Evolutionary conservation across 2,329 filamentous ascomycete genomes (phyloP).

Genomic region (Drechmeria coniospora): DNA sequence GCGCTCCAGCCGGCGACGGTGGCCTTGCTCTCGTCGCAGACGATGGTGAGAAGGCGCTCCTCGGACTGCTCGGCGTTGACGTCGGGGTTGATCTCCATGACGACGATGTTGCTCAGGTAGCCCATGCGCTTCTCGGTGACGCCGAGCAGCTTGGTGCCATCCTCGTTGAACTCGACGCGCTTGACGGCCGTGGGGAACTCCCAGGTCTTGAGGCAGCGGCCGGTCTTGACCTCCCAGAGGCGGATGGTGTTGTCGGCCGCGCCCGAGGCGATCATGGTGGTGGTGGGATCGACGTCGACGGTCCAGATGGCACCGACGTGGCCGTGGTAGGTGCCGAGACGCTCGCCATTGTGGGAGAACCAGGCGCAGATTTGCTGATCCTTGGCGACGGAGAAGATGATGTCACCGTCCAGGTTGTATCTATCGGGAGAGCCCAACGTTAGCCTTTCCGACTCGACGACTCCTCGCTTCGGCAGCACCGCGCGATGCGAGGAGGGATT

Average conservation of each 20-base stretch:
- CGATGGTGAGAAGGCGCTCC: slow-evolving; percentile 73
- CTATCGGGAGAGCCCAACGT: slow-evolving; percentile 22
- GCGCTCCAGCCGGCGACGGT: slow-evolving; percentile 97
- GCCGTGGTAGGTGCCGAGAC: slow-evolving; percentile 88
- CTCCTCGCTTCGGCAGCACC: slow-evolving; percentile 5
- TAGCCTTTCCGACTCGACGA: slow-evolving; percentile 5
- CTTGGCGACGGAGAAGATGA: slow-evolving; percentile 91
- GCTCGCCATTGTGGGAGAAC: slow-evolving; percentile 96
- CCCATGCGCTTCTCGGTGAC: slow-evolving; percentile 99
- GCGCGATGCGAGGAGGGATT: slow-evolving; percentile 1
- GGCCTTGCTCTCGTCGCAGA: slow-evolving; percentile 90
- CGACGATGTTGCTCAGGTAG: slow-evolving; percentile 83
- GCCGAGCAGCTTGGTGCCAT: slow-evolving; percentile 77
- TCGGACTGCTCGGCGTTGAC: slow-evolving; percentile 69
- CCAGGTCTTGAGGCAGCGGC: slow-evolving; percentile 91
- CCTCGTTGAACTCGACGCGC: slow-evolving; percentile 92
- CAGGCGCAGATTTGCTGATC: slow-evolving; percentile 95
- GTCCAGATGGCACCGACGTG: slow-evolving; percentile 98
- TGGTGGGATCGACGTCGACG: slow-evolving; percentile 87
- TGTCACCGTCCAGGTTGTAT: slow-evolving; percentile 88
- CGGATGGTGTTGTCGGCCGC: slow-evolving; percentile 97
- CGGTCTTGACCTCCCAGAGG: slow-evolving; percentile 89
- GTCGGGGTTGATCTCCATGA: slow-evolving; percentile 78
- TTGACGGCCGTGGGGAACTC: slow-evolving; percentile 96
- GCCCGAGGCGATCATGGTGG: slow-evolving; percentile 81